Evolutionary conservation across 768 basidiomycete genomes (phyloP), one percentile per base, ranked within the genome.

Genomic region (Tricholoma saponaceum): DNA sequence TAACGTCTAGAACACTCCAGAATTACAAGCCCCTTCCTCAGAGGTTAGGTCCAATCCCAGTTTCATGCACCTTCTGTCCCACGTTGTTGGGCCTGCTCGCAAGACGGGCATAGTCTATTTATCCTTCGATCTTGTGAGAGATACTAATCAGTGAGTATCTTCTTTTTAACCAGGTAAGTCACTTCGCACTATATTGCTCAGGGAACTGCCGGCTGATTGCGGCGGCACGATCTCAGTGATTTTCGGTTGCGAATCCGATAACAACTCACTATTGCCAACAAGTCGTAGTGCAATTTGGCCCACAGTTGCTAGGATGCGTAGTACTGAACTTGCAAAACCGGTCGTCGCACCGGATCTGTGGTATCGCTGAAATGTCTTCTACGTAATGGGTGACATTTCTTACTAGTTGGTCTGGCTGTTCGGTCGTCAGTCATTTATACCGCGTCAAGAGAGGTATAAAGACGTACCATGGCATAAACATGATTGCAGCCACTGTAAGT

Each of bases 181-280:
- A 32, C 49, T 18, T 74, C 86, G 68, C 60, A 89, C 87, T 76
- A 66, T 87, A 86, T 62, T 82, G 81, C 67, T 88, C 75, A 35
- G 89, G 89, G 70, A 85, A 90, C 68, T 84, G 83, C 57, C 83
- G 85, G 69, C 88, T 90, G 66, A 30, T 59, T 56, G 53, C 54
- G 55, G 58, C 61, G 41, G 37, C 22, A 39, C 26, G 35, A 56
- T 54, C 49, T 61, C 58, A 74, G 72, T 44, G 57, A 41, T 52
- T 43, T 46, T 28, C 51, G 50, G 47, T 35, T 54, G 51, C 26
- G 51, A n/a, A n/a, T n/a, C n/a, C n/a, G n/a, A 33, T 30, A 60
- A 35, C 51, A 53, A 70, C 87, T 74, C 69, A 90, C 89, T 87
- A 87, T 71, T 89, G 87, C 89, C 89, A 90, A 67, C 89, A 90